Evolutionary conservation across 495 filamentous ascomycete species (phyloP).

Genomic region (Hypoxylon trugodes): DNA sequence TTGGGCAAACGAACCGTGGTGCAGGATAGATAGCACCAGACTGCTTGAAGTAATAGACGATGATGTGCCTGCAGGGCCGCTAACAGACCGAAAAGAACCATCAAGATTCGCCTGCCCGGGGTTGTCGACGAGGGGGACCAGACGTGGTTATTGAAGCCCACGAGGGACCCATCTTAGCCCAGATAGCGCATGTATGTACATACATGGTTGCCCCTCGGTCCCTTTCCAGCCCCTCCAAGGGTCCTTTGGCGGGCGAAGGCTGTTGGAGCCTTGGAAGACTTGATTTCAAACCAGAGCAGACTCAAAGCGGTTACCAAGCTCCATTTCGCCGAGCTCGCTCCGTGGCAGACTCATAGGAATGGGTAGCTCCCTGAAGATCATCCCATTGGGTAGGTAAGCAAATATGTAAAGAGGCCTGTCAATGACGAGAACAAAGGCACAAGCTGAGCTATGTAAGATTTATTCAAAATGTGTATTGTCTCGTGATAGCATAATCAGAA

Average conservation of each 20-base stretch:
- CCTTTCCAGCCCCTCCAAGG: constrained; percentile 32
- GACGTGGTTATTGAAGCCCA: constrained; percentile 11
- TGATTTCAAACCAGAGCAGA: constrained; percentile 39
- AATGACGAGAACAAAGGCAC: constrained; percentile 2
- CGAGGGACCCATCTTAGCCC: constrained; percentile 13
- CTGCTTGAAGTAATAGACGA: constrained; percentile 27
- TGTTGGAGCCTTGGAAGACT: constrained; percentile 31
- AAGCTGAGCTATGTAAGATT: not conserved
- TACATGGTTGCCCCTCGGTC: constrained; percentile 29
- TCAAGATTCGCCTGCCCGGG: constrained; percentile 22
- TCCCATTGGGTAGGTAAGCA: no score
- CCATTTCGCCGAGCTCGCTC: constrained; percentile 43
- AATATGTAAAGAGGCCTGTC: constrained; percentile 5
- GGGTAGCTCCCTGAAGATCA: constrained; percentile 29
- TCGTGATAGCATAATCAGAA: not conserved
- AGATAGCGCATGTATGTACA: no score
- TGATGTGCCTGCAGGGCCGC: constrained; percentile 40
- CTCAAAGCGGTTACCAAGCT: constrained; percentile 35
- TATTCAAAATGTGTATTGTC: not conserved
- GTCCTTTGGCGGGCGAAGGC: constrained; percentile 13
- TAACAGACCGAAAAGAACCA: constrained; percentile 36
- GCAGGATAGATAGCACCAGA: constrained; percentile 30
- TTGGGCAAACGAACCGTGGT: constrained; percentile 23
- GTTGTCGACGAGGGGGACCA: constrained; percentile 5
- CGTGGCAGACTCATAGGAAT: constrained; percentile 22